Evolutionary conservation across 139 green algal species (phyloP).

Genomic region (Marvania coccoides): DNA sequence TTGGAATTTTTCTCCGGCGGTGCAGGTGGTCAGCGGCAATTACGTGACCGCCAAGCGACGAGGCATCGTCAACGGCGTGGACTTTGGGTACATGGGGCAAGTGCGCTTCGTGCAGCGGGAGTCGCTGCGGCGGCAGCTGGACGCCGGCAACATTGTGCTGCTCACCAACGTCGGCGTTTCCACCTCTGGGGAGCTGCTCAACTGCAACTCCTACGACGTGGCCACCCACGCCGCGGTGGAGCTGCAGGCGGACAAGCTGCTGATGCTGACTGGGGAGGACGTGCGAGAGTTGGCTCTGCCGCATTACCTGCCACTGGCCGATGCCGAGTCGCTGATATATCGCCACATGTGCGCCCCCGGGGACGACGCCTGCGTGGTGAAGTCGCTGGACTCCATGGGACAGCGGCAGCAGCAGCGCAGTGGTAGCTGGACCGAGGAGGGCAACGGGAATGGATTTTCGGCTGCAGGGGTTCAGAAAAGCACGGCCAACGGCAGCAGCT

Average conservation of each 20-base stretch:
- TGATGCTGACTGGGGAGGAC: conserved; percentile 71
- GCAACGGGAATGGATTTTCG: too few species aligned
- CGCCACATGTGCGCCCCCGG: background rate
- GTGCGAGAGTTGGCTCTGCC: conserved; percentile 52
- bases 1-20: conserved; percentile 29
- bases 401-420: background rate
- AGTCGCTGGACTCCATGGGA: background rate
- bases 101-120: conserved; percentile 72
- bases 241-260: conserved; percentile 90
- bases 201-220: conserved; percentile 91
- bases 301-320: conserved; percentile 61
- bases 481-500: background rate
- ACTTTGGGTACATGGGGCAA: conserved; percentile 60
- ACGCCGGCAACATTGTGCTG: conserved; percentile 79
- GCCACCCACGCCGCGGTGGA: conserved; percentile 48
- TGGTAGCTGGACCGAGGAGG: background rate
- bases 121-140: conserved; percentile 71
- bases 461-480: too few species aligned
- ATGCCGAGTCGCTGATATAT: conserved; percentile 50
- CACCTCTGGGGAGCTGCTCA: conserved; percentile 82
- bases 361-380: background rate
- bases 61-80: conserved; percentile 83
- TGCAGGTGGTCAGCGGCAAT: conserved; percentile 81
- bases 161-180: conserved; percentile 71
- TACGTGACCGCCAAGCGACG: conserved; percentile 82